These are phyloP conservation scores for Mycena galopus DNA, from an alignment of 768 basidiomycete species.

Conservation along the genomic window DNA sequence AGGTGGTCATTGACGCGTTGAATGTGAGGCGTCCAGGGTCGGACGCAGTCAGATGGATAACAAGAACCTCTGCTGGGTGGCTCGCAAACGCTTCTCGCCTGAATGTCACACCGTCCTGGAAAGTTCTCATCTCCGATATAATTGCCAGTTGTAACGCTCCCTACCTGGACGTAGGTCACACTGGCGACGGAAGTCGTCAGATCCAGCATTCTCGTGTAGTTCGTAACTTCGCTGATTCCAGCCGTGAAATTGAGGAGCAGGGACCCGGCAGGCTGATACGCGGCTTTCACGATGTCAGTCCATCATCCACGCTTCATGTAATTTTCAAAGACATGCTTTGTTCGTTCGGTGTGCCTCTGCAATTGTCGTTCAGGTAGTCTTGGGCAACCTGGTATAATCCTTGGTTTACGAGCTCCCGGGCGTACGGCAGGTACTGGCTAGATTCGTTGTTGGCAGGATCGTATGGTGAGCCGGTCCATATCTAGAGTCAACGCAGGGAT, in stretches of 20 bases:
- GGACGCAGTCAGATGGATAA: constrained; percentile 9
- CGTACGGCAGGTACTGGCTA: constrained; percentile 11
- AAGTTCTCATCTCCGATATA: not conserved
- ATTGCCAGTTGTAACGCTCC: not conserved
- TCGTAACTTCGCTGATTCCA: constrained; percentile 4
- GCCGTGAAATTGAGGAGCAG: constrained; percentile 21
- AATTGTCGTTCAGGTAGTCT: constrained; percentile 20
- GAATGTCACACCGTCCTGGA: constrained; percentile 16
- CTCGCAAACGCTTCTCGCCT: constrained; percentile 18
- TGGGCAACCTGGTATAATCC: constrained; percentile 21
- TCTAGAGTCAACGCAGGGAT: not conserved
- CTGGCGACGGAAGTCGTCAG: constrained; percentile 24
- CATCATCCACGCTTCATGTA: not conserved
- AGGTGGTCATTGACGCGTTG: constrained; percentile 18
- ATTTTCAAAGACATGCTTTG: not conserved
- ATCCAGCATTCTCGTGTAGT: constrained; percentile 21
- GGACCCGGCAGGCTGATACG: constrained; percentile 19
- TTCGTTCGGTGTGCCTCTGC: constrained; percentile 13
- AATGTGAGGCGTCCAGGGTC: not conserved
- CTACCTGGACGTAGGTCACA: constrained; percentile 11
- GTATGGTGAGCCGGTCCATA: constrained; percentile 27
- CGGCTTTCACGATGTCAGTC: not conserved
- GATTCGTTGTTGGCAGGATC: constrained; percentile 14
- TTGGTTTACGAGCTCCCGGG: constrained; percentile 18
- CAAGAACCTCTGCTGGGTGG: constrained; percentile 22